Percentiles rank a stretch among this genome's conserved stretches.
Conservation (phyloP, 2,329 filamentous ascomycete genomes). For the Pezicula neosporulosa region DNA sequence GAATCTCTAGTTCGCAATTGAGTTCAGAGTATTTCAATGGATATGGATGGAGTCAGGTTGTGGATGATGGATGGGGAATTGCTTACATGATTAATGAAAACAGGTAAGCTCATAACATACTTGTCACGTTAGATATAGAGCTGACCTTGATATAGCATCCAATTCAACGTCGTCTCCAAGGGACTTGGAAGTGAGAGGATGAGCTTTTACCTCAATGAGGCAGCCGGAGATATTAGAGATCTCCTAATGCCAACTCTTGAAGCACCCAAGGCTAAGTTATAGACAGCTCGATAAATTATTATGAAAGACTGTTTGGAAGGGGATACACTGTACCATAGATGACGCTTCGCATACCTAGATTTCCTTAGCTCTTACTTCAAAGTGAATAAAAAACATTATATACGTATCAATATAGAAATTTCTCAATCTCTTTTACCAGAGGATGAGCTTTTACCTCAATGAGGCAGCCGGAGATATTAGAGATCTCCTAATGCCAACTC, state of each 20-base stretch:
- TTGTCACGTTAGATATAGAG: background rate
- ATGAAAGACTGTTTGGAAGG: background rate
- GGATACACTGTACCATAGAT: constrained; percentile 2
- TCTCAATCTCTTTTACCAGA: no score
- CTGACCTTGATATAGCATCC: constrained; percentile 57
- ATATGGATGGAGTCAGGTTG: constrained; percentile 97
- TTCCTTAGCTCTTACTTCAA: background rate
- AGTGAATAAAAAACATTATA: no score
- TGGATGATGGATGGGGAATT: constrained; percentile 93
- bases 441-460: constrained; percentile 94
- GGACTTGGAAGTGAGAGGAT: constrained; percentile 85
- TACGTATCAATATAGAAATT: no score
- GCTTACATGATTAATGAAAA: constrained; percentile 99
- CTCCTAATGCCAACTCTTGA: constrained; percentile 78
- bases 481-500: constrained; percentile 76
- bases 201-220: constrained; percentile 95
- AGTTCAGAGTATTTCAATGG: constrained; percentile 98
- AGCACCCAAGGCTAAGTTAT: constrained; percentile 83
- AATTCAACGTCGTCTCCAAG: constrained; percentile 98
- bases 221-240: constrained; percentile 84
- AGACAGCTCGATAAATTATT: constrained; percentile 27
- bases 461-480: constrained; percentile 90
- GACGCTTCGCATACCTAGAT: background rate
- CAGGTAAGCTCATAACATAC: constrained; percentile 49
- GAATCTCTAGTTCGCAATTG: constrained; percentile 82